phyloP scores from a whole-genome alignment of 129 eudicot genomes.

The Flaveria ramosissima region DNA sequence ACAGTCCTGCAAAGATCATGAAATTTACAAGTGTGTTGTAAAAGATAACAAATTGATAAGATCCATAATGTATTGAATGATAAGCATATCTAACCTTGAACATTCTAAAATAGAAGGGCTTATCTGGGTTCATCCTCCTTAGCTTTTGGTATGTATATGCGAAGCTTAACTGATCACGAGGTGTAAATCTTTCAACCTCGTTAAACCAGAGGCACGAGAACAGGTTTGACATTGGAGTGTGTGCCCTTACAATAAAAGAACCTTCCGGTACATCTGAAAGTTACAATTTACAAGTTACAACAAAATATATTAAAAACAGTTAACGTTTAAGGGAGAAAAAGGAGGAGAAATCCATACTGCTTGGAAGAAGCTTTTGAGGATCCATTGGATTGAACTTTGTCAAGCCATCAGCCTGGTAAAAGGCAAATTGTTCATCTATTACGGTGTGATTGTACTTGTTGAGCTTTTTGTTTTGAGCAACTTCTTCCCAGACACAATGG shows the following conservation, averaged over 20 bases:
- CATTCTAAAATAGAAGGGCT: conserved; percentile 89
- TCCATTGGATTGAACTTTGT: conserved; percentile 76
- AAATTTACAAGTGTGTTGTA: not conserved
- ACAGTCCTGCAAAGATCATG: conserved; percentile 66
- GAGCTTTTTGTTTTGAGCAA: conserved; percentile 93
- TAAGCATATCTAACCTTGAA: conserved; percentile 69
- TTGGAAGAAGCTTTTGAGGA: conserved; percentile 80
- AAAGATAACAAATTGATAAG: not conserved
- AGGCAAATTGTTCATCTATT: conserved; percentile 85
- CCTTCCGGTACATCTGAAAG: conserved; percentile 96
- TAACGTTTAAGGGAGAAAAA: not conserved
- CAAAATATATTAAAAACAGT: not conserved
- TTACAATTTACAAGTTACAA: conserved; percentile 1
- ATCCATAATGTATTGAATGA: not conserved
- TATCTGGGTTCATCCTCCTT: conserved; percentile 76
- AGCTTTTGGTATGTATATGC: conserved; percentile 95
- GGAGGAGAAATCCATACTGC: conserved; percentile 60
- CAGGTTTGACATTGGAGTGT: conserved; percentile 98
- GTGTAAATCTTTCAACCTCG: conserved; percentile 98
- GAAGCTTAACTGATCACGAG: conserved; percentile 98
- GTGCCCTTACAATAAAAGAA: conserved; percentile 91
- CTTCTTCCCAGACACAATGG: conserved; percentile 99
- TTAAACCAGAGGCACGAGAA: conserved; percentile 98
- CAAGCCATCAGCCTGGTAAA: conserved; percentile 93
- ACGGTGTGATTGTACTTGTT: conserved; percentile 90